Evolutionary conservation across 345 rosid genomes (phyloP).

Genomic region (Bretschneidera sinensis): DNA sequence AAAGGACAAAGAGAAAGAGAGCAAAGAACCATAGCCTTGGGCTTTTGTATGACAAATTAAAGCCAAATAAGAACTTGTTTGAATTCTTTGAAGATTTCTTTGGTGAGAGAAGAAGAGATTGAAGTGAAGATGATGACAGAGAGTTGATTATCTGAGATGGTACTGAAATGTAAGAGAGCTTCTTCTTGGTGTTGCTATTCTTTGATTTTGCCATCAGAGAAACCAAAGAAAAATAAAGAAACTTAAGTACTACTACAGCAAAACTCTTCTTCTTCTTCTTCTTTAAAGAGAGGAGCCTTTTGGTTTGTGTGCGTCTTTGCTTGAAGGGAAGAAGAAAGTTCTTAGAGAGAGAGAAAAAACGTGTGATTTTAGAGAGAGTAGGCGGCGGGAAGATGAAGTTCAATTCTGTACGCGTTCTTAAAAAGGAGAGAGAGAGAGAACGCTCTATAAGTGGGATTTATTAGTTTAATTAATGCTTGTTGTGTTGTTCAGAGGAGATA

Average conservation of each 20-base stretch:
- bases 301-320: neutral
- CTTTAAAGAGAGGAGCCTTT: neutral
- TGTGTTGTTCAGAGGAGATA: neutral
- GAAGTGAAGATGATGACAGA: conserved; percentile 55
- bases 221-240: conserved; percentile 4
- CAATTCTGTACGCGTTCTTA: conserved; percentile 18
- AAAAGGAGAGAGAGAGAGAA: conserved; percentile 5
- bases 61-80: conserved; percentile 20
- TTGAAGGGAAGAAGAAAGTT: neutral
- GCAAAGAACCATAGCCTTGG: conserved; percentile 50
- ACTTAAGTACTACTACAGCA: neutral
- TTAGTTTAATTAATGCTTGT: no score
- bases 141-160: conserved; percentile 53
- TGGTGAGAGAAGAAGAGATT: conserved; percentile 59
- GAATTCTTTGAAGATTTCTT: conserved; percentile 34
- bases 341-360: neutral
- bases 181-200: no score
- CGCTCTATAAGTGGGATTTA: neutral
- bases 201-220: conserved; percentile 38
- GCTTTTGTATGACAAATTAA: conserved; percentile 27
- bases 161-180: conserved; percentile 47
- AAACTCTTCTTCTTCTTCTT: no score
- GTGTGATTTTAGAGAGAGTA: neutral
- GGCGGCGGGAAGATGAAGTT: conserved; percentile 32
- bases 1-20: conserved; percentile 51